These are phyloP conservation scores for Skeletonema tropicum DNA, from an alignment of 108 stramenopile species.

Conservation along the genomic window DNA sequence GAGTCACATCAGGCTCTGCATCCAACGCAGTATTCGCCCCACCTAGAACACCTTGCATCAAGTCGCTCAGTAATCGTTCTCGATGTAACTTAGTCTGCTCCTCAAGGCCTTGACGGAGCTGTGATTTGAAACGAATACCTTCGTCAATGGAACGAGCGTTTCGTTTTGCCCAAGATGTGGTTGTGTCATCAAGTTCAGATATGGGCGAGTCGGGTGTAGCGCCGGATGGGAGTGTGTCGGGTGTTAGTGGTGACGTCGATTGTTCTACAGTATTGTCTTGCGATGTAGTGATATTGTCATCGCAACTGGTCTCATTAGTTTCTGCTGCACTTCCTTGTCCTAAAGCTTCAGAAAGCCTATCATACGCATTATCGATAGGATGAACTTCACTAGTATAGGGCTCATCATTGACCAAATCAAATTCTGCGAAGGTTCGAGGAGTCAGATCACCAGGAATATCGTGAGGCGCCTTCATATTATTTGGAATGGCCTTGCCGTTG, in stretches of 20 bases:
- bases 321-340: background rate
- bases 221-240: background rate
- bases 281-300: background rate
- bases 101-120: conserved; percentile 24
- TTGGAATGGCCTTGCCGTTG: background rate
- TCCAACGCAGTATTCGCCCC: conserved; percentile 11
- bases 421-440: background rate
- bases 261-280: background rate
- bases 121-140: conserved; percentile 59
- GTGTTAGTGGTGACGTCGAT: background rate
- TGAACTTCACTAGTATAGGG: conserved; percentile 1
- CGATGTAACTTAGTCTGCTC: conserved; percentile 17
- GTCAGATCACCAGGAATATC: background rate
- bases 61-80: conserved; percentile 4
- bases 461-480: background rate
- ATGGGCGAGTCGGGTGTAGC: background rate
- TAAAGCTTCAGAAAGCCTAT: background rate
- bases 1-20: background rate
- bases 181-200: background rate
- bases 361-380: conserved; percentile 9
- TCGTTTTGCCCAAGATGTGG: conserved; percentile 56
- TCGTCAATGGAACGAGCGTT: conserved; percentile 68
- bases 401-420: conserved; percentile 8
- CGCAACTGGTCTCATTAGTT: background rate
- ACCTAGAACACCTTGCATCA: conserved; percentile 9